phyloP scores from a whole-genome alignment of 192 early-diverging fungal genomes.

The Chytriomyces confervae region DNA sequence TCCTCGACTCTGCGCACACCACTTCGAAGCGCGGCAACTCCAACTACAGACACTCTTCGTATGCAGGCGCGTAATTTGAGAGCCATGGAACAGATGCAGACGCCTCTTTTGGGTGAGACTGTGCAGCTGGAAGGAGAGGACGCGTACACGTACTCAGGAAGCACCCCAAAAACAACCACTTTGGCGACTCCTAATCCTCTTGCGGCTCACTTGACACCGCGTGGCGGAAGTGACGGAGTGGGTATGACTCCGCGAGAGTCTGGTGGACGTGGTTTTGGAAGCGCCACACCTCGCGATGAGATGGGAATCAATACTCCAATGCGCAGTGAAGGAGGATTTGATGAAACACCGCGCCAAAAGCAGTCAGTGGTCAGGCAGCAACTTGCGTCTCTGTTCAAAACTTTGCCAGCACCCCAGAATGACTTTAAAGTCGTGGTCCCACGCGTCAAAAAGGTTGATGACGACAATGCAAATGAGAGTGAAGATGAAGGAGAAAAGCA shows the following conservation, averaged over 20 bases:
- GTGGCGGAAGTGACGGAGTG: conserved; percentile 21
- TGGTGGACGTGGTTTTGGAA: conserved; percentile 25
- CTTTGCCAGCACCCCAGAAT: conserved; percentile 87
- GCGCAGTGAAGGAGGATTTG: conserved; percentile 57
- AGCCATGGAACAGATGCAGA: conserved; percentile 74
- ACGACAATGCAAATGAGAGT: conserved; percentile 47
- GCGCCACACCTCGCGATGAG: conserved; percentile 47
- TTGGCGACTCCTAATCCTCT: conserved; percentile 86
- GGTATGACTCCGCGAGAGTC: conserved; percentile 30
- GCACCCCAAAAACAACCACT: conserved; percentile 59
- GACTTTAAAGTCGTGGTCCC: conserved; percentile 92
- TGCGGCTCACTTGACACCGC: conserved; percentile 49
- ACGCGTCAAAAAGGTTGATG: conserved; percentile 51
- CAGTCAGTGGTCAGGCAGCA: conserved; percentile 71
- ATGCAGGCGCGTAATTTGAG: conserved; percentile 84
- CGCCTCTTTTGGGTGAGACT: conserved; percentile 86
- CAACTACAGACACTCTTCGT: conserved; percentile 68
- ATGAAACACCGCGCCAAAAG: conserved; percentile 71
- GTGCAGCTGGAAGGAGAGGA: conserved; percentile 49
- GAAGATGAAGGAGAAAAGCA: conserved; percentile 31
- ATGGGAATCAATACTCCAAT: conserved; percentile 71
- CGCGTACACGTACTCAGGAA: conserved; percentile 42
- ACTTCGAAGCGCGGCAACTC: conserved; percentile 69
- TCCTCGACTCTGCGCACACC: conserved; percentile 46
- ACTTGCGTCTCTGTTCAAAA: conserved; percentile 70